A percentile compares a stretch with the other conserved stretches of the same genome.
phyloP scores from a whole-genome alignment of 306 rosid species.

The Cicer cuneatum region DNA sequence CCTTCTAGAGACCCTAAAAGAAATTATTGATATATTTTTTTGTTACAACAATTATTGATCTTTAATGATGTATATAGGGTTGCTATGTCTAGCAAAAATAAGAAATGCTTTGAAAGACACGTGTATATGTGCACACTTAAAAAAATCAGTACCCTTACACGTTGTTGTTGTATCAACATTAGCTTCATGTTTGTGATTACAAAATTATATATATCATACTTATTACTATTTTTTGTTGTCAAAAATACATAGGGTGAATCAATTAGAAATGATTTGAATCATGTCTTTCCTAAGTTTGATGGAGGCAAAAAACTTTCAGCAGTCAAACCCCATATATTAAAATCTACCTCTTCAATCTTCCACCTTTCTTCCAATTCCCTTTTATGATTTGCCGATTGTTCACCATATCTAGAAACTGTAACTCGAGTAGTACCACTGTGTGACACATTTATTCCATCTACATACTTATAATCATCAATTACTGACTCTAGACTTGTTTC shows the following conservation, averaged over 20 bases:
- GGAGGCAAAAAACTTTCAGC: slow-evolving; percentile 79
- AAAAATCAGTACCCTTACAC: too few relatives aligned
- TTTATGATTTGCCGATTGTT: slow-evolving; percentile 77
- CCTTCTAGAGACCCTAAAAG: too few relatives aligned
- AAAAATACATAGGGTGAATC: slow-evolving; percentile 23
- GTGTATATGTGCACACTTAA: too few relatives aligned
- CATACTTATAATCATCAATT: slow-evolving; percentile 71
- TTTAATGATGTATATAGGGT: too few relatives aligned
- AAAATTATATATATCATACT: slow-evolving; percentile 17
- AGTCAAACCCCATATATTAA: slow-evolving; percentile 73
- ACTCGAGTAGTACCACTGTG: slow-evolving; percentile 82
- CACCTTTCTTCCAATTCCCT: slow-evolving; percentile 86
- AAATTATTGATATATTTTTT: too few relatives aligned
- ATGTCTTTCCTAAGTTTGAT: slow-evolving; percentile 34
- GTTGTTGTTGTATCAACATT: slow-evolving; percentile 1
- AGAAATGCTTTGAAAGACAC: too few relatives aligned
- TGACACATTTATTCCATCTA: slow-evolving; percentile 83
- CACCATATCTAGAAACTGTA: slow-evolving; percentile 77
- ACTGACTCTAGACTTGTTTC: slow-evolving; percentile 89
- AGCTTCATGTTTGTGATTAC: slow-evolving; percentile 28
- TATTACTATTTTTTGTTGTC: not conserved
- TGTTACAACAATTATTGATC: too few relatives aligned
- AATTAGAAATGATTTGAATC: not conserved
- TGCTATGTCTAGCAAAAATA: too few relatives aligned
- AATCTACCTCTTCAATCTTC: slow-evolving; percentile 86